Conservation (phyloP, 177 flowering plant species). For the Viscum album region DNA sequence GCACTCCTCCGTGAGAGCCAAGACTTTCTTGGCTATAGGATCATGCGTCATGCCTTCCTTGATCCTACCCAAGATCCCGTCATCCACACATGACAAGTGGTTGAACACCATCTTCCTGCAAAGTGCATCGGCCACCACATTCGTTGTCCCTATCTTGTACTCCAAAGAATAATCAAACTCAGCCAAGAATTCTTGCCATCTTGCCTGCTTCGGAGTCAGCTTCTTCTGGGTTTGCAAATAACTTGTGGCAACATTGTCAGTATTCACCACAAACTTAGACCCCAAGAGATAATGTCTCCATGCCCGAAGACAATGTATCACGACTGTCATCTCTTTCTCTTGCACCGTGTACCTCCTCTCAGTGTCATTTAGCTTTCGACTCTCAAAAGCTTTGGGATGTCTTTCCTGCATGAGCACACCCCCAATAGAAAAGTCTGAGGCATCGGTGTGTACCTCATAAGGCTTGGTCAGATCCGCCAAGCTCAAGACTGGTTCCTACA, state of each 20-base stretch:
- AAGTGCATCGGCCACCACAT: too few relatives aligned
- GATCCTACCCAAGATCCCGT: too few relatives aligned
- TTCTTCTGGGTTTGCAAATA: constrained; percentile 16
- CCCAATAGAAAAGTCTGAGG: constrained; percentile 1
- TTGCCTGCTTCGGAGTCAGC: too few relatives aligned
- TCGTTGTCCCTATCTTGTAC: too few relatives aligned
- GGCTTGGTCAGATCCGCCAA: not conserved
- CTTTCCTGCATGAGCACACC: constrained; percentile 12
- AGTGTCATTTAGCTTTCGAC: constrained; percentile 13
- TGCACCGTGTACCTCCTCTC: constrained; percentile 3
- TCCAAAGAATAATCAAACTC: too few relatives aligned
- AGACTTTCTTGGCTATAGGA: too few relatives aligned
- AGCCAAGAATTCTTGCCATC: too few relatives aligned
- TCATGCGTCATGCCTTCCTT: too few relatives aligned
- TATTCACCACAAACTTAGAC: constrained; percentile 7
- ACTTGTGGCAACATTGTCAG: constrained; percentile 12
- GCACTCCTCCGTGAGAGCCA: too few relatives aligned
- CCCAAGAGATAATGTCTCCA: constrained; percentile 16
- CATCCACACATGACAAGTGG: too few relatives aligned
- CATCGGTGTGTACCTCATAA: not conserved
- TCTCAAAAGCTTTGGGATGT: constrained; percentile 19
- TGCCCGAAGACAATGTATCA: constrained; percentile 8
- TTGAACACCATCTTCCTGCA: too few relatives aligned
- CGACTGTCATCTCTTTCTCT: constrained; percentile 17
- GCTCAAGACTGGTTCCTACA: constrained; percentile 7